Percentiles rank a stretch among this genome's conserved stretches.
These are phyloP conservation scores for Pestalotiopsis fici DNA, from an alignment of 2,329 filamentous ascomycete genomes.

Conservation along the genomic window DNA sequence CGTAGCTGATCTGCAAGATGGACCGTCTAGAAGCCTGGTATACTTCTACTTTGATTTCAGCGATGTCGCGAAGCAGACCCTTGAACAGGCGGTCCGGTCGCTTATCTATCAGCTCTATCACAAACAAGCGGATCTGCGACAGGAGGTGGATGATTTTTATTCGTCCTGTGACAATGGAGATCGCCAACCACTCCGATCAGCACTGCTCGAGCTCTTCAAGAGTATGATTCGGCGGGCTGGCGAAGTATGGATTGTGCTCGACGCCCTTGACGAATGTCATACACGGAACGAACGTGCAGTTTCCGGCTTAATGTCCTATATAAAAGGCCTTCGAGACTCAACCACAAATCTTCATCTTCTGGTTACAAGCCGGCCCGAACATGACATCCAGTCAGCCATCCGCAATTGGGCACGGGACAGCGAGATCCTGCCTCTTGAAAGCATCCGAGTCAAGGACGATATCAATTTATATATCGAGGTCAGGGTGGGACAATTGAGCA, in stretches of 20 bases:
- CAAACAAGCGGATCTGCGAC: neutral
- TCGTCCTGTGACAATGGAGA: neutral
- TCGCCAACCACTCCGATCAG: accelerated
- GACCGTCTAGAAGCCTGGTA: neutral
- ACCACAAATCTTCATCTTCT: neutral
- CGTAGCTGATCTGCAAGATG: neutral
- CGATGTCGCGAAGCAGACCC: neutral
- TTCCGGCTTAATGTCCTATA: neutral
- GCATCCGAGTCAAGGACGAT: neutral
- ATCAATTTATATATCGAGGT: neutral
- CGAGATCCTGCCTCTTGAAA: neutral
- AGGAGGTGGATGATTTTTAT: neutral
- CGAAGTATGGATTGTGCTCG: neutral
- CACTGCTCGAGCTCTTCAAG: neutral
- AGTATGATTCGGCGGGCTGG: accelerated
- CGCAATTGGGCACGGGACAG: neutral
- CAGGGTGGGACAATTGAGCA: neutral
- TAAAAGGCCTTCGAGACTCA: neutral
- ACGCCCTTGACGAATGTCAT: neutral
- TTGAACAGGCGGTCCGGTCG: accelerated
- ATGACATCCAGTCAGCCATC: neutral
- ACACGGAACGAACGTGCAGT: neutral
- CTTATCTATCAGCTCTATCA: neutral
- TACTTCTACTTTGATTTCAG: neutral
- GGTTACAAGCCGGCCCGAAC: neutral